Percentiles rank a stretch among this genome's conserved stretches.
These are phyloP conservation scores for Phytophthora foliorum DNA, from an alignment of 352 stramenopile species.

Conservation along the genomic window DNA sequence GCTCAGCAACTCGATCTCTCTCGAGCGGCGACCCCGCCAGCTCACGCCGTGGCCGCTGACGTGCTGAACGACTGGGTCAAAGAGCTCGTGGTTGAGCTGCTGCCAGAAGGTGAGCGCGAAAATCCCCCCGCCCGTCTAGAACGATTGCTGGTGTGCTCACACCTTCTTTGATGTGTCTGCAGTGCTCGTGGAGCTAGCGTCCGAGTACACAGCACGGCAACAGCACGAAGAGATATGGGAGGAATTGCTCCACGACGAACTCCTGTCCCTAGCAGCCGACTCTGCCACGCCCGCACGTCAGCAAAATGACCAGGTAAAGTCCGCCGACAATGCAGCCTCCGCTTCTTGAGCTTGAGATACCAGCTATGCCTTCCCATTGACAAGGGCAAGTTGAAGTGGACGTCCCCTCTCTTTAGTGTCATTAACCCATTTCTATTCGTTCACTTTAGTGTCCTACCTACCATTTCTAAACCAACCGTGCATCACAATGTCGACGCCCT, in stretches of 20 bases:
- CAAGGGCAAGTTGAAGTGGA: background rate
- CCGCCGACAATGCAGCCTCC: background rate
- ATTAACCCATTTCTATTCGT: background rate
- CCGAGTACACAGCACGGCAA: slow-evolving; percentile 23
- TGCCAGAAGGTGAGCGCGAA: slow-evolving; percentile 45
- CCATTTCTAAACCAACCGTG: background rate
- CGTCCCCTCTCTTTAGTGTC: background rate
- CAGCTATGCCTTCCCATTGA: background rate
- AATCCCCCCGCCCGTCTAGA: background rate
- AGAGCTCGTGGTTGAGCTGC: slow-evolving; percentile 43
- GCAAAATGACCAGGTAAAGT: background rate
- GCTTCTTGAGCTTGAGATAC: no score
- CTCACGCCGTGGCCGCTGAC: slow-evolving; percentile 38
- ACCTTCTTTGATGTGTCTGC: background rate
- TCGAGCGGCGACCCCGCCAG: slow-evolving; percentile 29
- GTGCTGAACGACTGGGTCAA: slow-evolving; percentile 46
- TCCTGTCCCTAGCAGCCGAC: slow-evolving; percentile 15
- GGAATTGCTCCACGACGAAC: slow-evolving; percentile 15
- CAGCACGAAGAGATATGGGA: slow-evolving; percentile 17
- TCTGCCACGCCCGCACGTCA: background rate
- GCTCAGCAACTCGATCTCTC: slow-evolving; percentile 39
- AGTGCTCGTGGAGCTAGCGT: slow-evolving; percentile 45
- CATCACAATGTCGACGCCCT: slow-evolving; percentile 35
- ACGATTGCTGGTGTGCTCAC: background rate
- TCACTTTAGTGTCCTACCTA: background rate